phyloP scores from a whole-genome alignment of 805 yeast species.

The Brettanomyces naardenensis region DNA sequence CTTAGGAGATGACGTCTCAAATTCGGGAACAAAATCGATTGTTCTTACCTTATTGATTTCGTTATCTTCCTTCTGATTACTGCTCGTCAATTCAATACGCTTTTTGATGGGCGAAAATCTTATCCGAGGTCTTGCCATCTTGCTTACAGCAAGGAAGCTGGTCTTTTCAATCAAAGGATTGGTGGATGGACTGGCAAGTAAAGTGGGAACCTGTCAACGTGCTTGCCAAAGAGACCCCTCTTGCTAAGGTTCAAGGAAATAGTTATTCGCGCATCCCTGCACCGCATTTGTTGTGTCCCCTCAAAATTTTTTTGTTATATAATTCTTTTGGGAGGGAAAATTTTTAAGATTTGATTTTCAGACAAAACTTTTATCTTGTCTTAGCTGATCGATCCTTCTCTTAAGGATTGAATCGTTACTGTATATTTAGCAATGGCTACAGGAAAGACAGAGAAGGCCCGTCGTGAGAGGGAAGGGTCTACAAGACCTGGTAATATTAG shows the following conservation, averaged over 20 bases:
- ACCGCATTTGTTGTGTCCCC: slow-evolving; percentile 1
- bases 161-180: too few species aligned
- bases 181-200: too few species aligned
- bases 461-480: slow-evolving; percentile 78
- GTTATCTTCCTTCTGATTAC: neutral
- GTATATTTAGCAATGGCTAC: slow-evolving; percentile 79
- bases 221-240: too few species aligned
- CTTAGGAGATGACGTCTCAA: neutral
- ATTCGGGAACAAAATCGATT: neutral
- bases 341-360: neutral
- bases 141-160: neutral
- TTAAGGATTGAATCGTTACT: neutral
- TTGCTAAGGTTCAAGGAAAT: too few species aligned
- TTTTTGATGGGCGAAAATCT: neutral
- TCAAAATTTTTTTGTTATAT: neutral
- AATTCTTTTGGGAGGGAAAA: neutral
- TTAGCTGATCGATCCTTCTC: too few species aligned
- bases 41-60: too few species aligned
- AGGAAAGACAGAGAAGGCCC: slow-evolving; percentile 81
- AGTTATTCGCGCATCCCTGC: too few species aligned
- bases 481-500: slow-evolving; percentile 84
- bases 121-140: neutral
- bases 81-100: neutral
- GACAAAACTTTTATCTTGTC: slow-evolving; percentile 2
- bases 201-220: too few species aligned